Evolutionary conservation across 2,329 filamentous ascomycete genomes (phyloP).

Genomic region (Sarocladium brachiariae): DNA sequence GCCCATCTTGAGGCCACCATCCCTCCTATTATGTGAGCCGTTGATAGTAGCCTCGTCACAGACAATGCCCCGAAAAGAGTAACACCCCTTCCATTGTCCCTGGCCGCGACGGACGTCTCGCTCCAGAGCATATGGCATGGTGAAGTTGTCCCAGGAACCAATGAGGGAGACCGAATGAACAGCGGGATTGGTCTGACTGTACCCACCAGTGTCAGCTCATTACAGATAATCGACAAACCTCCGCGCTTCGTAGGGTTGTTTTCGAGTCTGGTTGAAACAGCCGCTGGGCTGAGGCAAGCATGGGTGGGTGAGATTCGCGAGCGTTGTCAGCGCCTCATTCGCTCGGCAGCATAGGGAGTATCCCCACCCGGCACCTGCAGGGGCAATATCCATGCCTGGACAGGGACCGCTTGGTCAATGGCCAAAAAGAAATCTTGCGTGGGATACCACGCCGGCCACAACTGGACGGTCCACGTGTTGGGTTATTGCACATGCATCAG

Average conservation of each 20-base stretch:
- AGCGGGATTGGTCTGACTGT: slow-evolving; percentile 52
- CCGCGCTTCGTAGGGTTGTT: slow-evolving; percentile 8
- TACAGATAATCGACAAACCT: slow-evolving; percentile 11
- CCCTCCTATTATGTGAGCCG: slow-evolving; percentile 40
- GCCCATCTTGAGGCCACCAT: slow-evolving; percentile 84
- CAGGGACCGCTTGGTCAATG: not conserved
- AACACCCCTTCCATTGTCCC: slow-evolving; percentile 80
- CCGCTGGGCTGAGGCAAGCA: not conserved
- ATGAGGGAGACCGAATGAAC: slow-evolving; percentile 69
- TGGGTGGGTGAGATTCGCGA: slow-evolving; percentile 9
- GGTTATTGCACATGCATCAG: slow-evolving; percentile 3
- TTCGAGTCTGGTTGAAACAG: slow-evolving; percentile 8
- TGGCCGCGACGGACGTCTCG: slow-evolving; percentile 67
- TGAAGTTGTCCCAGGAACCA: slow-evolving; percentile 95
- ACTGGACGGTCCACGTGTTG: not conserved
- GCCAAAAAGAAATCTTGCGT: slow-evolving; percentile 1
- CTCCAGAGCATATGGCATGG: slow-evolving; percentile 70
- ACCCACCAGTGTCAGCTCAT: slow-evolving; percentile 18
- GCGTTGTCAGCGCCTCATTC: slow-evolving; percentile 5
- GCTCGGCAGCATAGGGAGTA: not conserved
- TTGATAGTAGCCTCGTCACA: slow-evolving; percentile 59
- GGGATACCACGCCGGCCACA: slow-evolving; percentile 6
- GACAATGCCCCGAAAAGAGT: slow-evolving; percentile 78
- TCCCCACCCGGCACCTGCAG: slow-evolving; percentile 6
- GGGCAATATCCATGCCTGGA: not conserved